Percentiles rank a stretch among this genome's conserved stretches.
Conservation (phyloP, 805 yeast species). For the Saccharomycopsis guyanensis region DNA sequence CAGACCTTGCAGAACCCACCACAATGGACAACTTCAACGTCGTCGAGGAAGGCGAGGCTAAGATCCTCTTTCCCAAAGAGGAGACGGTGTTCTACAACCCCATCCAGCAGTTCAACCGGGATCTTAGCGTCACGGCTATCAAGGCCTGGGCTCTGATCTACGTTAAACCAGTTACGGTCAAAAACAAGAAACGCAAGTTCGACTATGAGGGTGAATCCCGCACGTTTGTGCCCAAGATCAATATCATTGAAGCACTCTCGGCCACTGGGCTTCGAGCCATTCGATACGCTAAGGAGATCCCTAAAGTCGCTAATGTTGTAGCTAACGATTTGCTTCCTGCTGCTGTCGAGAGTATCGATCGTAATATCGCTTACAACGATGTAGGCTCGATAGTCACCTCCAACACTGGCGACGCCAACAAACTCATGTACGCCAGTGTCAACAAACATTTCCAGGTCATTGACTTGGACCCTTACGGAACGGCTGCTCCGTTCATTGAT, state of each 20-base stretch:
- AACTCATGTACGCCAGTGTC: constrained; percentile 53
- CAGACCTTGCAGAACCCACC: constrained; percentile 12
- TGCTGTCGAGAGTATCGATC: constrained; percentile 74
- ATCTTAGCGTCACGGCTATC: constrained; percentile 75
- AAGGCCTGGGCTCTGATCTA: constrained; percentile 76
- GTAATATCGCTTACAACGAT: constrained; percentile 63
- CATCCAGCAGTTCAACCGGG: constrained; percentile 94
- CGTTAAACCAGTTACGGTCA: constrained; percentile 28
- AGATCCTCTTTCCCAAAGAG: constrained; percentile 74
- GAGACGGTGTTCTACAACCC: constrained; percentile 87
- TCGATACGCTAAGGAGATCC: constrained; percentile 87
- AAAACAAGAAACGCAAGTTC: constrained; percentile 24
- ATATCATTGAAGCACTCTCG: constrained; percentile 80
- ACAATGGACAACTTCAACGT: constrained; percentile 32
- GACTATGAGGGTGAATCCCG: constrained; percentile 22
- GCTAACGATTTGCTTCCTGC: constrained; percentile 87
- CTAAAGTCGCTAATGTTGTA: constrained; percentile 58
- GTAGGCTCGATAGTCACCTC: constrained; percentile 51
- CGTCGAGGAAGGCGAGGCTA: constrained; percentile 76
- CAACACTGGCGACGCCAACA: constrained; percentile 86
- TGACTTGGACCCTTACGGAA: constrained; percentile 96
- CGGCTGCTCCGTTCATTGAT: constrained; percentile 93
- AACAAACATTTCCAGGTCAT: constrained; percentile 63
- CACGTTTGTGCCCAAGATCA: constrained; percentile 39
- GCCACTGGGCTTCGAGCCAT: constrained; percentile 95